Conservation (phyloP, 1,139 yeast genomes). For the Candida labiduridarum region DNA sequence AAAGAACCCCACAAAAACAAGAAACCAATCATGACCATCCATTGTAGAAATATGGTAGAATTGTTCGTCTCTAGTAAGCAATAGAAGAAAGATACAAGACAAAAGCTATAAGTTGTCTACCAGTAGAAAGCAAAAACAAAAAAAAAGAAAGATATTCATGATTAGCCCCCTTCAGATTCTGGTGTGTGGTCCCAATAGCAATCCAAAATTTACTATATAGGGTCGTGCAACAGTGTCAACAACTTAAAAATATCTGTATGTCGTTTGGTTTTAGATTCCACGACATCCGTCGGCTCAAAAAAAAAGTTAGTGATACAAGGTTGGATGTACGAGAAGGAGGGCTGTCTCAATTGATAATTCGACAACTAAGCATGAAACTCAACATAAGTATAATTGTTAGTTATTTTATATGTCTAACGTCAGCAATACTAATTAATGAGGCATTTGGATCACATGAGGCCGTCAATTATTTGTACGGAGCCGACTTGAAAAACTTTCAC, state of each 20-base stretch:
- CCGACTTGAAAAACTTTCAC: slow-evolving; percentile 17
- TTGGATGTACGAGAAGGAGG: not conserved
- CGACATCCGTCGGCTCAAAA: too few species aligned
- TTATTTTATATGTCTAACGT: slow-evolving; percentile 4
- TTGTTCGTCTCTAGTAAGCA: too few species aligned
- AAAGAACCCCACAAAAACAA: slow-evolving; percentile 77
- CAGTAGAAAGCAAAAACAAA: too few species aligned
- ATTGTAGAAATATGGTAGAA: slow-evolving; percentile 22
- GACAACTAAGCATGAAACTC: slow-evolving; percentile 3
- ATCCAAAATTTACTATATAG: too few species aligned
- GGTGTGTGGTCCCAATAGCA: too few species aligned
- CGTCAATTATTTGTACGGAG: slow-evolving; percentile 24
- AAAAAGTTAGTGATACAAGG: not conserved
- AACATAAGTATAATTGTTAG: slow-evolving; percentile 5
- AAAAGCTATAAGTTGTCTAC: not conserved
- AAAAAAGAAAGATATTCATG: too few species aligned
- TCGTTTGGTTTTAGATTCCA: too few species aligned
- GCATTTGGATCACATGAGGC: slow-evolving; percentile 40
- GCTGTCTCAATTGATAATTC: not conserved
- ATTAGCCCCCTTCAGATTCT: too few species aligned
- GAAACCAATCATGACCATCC: slow-evolving; percentile 78
- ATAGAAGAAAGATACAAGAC: not conserved
- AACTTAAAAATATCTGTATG: too few species aligned
- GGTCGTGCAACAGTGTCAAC: too few species aligned
- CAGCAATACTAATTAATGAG: slow-evolving; percentile 32